Conservation (phyloP, 2,329 filamentous ascomycete species). For the Harringtonia lauricola region DNA sequence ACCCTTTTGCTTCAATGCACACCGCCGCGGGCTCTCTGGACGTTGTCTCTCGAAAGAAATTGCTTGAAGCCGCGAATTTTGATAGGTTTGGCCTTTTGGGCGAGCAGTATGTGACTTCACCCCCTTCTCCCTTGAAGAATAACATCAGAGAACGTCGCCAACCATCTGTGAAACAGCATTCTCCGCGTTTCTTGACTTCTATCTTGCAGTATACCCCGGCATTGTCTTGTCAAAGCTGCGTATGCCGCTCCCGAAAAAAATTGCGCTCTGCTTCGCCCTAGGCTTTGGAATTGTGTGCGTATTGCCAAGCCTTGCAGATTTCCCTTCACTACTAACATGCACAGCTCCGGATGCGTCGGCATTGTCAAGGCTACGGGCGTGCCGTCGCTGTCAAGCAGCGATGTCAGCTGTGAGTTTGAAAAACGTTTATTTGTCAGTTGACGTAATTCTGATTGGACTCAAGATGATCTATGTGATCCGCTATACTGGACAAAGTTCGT, state of each 20-base stretch:
- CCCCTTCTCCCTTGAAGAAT: not conserved
- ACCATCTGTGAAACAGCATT: not conserved
- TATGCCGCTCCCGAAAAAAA: not conserved
- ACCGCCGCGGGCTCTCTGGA: not conserved
- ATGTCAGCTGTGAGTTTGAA: slow-evolving; percentile 1
- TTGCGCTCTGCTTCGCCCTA: not conserved
- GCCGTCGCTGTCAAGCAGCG: not conserved
- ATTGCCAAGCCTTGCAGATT: not conserved
- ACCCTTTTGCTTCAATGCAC: not conserved
- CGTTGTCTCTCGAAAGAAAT: not conserved
- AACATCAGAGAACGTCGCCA: not conserved
- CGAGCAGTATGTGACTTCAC: not conserved
- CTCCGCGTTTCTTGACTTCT: slow-evolving; percentile 1
- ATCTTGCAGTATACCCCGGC: not conserved
- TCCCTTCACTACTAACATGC: not conserved
- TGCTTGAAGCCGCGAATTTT: not conserved
- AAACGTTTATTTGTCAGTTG: not conserved
- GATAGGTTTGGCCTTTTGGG: not conserved
- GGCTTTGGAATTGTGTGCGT: not conserved
- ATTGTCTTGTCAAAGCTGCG: not conserved
- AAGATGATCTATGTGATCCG: not conserved
- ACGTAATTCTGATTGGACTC: not conserved
- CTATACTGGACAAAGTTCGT: slow-evolving; percentile 1
- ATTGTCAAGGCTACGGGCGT: slow-evolving; percentile 2
- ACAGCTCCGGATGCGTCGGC: not conserved